Evolutionary conservation across 2,329 filamentous ascomycete genomes (phyloP), one percentile per base, ranked within the genome.

Genomic region (Intubia oerlemansii): DNA sequence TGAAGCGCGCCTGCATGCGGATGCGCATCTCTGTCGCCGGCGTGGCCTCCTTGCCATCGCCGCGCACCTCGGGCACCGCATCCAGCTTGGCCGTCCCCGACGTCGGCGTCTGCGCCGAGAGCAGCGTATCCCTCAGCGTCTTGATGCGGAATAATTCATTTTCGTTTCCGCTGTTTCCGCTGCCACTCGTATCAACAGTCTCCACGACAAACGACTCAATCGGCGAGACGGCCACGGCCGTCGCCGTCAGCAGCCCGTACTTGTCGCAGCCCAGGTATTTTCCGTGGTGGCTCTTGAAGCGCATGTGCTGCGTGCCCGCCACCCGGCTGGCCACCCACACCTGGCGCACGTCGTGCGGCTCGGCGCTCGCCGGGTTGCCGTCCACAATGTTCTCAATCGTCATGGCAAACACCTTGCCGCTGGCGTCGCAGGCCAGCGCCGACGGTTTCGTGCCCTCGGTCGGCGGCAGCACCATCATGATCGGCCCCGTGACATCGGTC

Each of bases 1-100:
- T 93, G 56, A 91, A 95, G 28, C 79, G 63, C 14, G 85, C 81
- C 54, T 95, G 85, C 84, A 95, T 93, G 30, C 84, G 75, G 41
- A 95, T 66, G 28, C 80, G 64, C 34, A 91, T 47, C 6, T 71
- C 75, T 8, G 79, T 81, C 40, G 64, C 65, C 43, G 77, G 78
- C 5, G 58, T 63, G 28, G 71, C 66, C 7, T 55, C 52, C 10
- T 72, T 66, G 7, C 68, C 74, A 47, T 92, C 81, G 27, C 80
- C 82, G 18, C 80, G 68, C 10, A 90, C 57, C 8, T 55, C 51
- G 12, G 74, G 57, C 40, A 64, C 65, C 25, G 68, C 56, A 1
- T 65, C 61, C 10, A 93, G 38, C 71, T 11, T 70, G 72, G 0
- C 71, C 66, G 17, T 14, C 8, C 7, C 18, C 31, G 21, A 7